A percentile compares a stretch with the other conserved stretches of the same genome.
Conservation (phyloP, 2,329 filamentous ascomycete species). For the Neonectria faginata region DNA sequence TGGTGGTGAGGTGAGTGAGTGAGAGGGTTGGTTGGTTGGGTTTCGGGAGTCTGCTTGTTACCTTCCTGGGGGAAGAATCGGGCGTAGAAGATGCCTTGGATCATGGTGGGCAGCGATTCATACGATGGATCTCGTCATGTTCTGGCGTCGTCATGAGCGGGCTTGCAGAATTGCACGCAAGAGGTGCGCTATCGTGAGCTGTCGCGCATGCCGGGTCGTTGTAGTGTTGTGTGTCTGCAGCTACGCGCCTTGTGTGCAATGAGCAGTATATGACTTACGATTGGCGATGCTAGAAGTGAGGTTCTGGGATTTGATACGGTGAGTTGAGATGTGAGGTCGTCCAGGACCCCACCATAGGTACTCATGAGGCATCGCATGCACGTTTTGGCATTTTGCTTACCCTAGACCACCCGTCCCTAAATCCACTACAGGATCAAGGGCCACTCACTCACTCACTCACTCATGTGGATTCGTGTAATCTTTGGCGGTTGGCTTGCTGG, state of each 20-base stretch:
- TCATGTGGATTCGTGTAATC: neutral
- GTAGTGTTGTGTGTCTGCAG: neutral
- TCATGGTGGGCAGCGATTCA: slow-evolving; percentile 59
- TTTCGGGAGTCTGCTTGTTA: slow-evolving; percentile 43
- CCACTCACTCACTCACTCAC: neutral
- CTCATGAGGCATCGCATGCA: neutral
- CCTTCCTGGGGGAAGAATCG: slow-evolving; percentile 75
- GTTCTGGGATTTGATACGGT: neutral
- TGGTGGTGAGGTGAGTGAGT: slow-evolving; percentile 42
- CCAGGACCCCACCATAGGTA: neutral
- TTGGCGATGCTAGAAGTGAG: neutral
- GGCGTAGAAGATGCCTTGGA: slow-evolving; percentile 78
- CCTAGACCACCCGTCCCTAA: neutral
- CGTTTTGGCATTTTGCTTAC: neutral
- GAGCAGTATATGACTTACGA: neutral
- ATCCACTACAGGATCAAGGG: no score
- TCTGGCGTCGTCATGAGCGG: slow-evolving; percentile 2
- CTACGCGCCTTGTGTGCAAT: neutral
- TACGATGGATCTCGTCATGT: slow-evolving; percentile 29
- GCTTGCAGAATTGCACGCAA: neutral
- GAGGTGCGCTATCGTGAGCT: neutral
- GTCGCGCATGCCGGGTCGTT: neutral
- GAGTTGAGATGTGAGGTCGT: slow-evolving; percentile 1
- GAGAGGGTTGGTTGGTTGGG: no score
- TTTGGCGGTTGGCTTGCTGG: neutral